phyloP scores from a whole-genome alignment of 2,329 filamentous ascomycete genomes.

The Eutypella sp. region DNA sequence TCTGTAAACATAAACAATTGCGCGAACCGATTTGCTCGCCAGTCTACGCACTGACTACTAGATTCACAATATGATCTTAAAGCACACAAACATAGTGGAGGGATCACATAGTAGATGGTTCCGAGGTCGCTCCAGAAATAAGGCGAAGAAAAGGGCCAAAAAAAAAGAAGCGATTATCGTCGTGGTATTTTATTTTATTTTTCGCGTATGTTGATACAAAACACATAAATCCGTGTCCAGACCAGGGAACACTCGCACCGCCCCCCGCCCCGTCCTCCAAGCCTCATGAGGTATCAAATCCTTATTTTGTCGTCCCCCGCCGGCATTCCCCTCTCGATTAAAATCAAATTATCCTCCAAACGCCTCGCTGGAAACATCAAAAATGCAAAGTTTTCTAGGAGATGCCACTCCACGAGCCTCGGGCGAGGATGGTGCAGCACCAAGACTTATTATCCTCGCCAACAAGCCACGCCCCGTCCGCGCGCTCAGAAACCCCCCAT shows the following conservation, averaged over 20 bases:
- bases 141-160: no score
- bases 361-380: constrained; percentile 11
- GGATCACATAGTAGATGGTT: no score
- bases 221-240: neutral
- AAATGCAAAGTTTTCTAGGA: no score
- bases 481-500: neutral
- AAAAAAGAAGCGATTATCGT: no score
- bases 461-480: neutral
- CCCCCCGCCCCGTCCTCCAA: neutral
- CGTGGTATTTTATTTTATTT: neutral
- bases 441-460: neutral
- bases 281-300: neutral
- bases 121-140: no score
- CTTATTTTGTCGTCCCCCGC: neutral
- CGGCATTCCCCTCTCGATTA: neutral
- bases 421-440: no score
- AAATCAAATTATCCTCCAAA: constrained; percentile 7
- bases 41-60: no score
- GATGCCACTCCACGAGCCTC: no score
- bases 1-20: no score
- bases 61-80: no score
- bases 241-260: neutral
- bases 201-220: neutral
- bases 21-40: no score
- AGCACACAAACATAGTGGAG: no score